Evolutionary conservation across 2,329 filamentous ascomycete species (phyloP).

Genomic region (Ramularia collo-cygni): DNA sequence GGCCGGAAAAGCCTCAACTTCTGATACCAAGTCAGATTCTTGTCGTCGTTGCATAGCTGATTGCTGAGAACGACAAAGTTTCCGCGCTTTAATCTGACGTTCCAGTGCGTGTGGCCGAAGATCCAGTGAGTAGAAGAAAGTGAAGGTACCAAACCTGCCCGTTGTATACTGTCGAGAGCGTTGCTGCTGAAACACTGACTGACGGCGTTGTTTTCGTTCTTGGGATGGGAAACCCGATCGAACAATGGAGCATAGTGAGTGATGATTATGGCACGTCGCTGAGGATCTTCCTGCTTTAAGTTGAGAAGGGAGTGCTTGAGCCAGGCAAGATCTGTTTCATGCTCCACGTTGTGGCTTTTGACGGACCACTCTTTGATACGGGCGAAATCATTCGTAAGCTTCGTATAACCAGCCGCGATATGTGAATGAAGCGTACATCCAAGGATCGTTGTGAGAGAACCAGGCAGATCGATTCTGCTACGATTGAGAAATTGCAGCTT

Average conservation of each 20-base stretch:
- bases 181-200: conserved; percentile 48
- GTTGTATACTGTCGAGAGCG: conserved; percentile 39
- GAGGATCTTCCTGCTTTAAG: conserved; percentile 4
- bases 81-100: conserved; percentile 30
- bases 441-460: conserved; percentile 41
- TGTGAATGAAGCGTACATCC: conserved; percentile 52
- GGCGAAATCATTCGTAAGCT: conserved; percentile 43
- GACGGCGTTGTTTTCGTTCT: conserved; percentile 40
- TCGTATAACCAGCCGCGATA: conserved; percentile 34
- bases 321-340: conserved; percentile 45
- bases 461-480: conserved; percentile 32
- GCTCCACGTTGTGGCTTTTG: conserved; percentile 42
- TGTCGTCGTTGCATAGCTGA: conserved; percentile 18
- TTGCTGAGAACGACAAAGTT: conserved; percentile 34
- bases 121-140: conserved; percentile 29
- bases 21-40: conserved; percentile 23
- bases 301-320: conserved; percentile 36
- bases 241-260: conserved; percentile 53
- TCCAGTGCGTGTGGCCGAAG: conserved; percentile 44
- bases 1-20: conserved; percentile 13
- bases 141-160: conserved; percentile 24
- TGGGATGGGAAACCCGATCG: conserved; percentile 41
- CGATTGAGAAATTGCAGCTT: conserved; percentile 38
- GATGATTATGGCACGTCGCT: conserved; percentile 31
- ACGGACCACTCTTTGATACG: conserved; percentile 47